phyloP scores from a whole-genome alignment of 345 rosid species.

The Excoecaria agallocha region DNA sequence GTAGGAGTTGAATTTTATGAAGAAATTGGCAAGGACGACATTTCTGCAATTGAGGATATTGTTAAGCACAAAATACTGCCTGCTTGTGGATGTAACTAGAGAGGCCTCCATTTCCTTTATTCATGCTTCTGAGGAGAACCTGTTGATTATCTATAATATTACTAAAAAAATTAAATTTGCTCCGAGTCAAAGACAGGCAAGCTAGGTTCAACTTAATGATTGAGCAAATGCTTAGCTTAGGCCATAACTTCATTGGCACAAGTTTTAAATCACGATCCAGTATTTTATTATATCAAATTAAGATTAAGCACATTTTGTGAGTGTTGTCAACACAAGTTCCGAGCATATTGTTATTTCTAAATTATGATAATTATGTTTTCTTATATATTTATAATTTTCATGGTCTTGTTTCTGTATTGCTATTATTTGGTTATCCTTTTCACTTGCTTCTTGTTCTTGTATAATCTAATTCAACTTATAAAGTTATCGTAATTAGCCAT shows the following conservation, averaged over 20 bases:
- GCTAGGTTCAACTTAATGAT: not conserved
- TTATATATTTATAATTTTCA: not conserved
- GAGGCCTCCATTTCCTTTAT: no score
- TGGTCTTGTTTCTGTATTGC: constrained; percentile 82
- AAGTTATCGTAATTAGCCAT: constrained; percentile 3
- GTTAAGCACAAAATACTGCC: no score
- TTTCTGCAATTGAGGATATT: not conserved
- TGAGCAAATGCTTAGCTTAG: not conserved
- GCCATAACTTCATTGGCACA: not conserved
- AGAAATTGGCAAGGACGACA: not conserved
- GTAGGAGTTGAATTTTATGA: not conserved
- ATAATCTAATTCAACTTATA: not conserved
- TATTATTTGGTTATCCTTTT: constrained; percentile 71
- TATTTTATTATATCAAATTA: not conserved
- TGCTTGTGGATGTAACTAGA: not conserved
- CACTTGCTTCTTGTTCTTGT: not conserved
- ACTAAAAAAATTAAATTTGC: no score
- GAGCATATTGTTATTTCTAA: not conserved
- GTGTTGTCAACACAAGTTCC: not conserved
- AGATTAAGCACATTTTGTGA: not conserved
- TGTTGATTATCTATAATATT: no score
- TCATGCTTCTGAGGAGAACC: no score
- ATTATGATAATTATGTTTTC: not conserved
- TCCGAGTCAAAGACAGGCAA: not conserved
- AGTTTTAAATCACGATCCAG: not conserved